These are phyloP conservation scores for Vachellia collinsii DNA, from an alignment of 306 rosid species.

Conservation along the genomic window DNA sequence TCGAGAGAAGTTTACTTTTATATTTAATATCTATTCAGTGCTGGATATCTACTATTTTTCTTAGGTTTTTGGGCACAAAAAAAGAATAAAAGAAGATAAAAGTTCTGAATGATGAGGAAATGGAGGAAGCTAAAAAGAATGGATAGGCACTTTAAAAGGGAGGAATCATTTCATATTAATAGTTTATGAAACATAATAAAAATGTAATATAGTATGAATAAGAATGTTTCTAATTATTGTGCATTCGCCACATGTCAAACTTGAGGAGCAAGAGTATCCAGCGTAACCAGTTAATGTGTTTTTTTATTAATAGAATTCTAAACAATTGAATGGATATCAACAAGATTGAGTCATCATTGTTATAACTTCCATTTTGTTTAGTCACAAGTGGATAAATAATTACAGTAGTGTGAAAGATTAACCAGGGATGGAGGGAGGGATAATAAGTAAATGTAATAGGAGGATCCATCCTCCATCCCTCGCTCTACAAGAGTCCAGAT, in stretches of 20 bases:
- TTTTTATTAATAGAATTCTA: not conserved
- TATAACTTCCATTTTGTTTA: not conserved
- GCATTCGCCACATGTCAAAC: not conserved
- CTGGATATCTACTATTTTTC: not conserved
- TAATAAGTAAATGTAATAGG: not conserved
- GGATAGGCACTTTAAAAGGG: not conserved
- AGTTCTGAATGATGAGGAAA: not conserved
- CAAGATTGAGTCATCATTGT: not conserved
- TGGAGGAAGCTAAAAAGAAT: not conserved
- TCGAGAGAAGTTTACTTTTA: no score
- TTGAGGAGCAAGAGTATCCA: not conserved
- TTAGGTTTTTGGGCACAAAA: not conserved
- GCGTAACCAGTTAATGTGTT: not conserved
- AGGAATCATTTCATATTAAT: not conserved
- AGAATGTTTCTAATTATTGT: not conserved
- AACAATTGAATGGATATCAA: not conserved
- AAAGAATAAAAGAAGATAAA: not conserved
- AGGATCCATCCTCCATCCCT: conserved; percentile 4
- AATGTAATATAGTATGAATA: not conserved
- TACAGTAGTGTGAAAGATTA: not conserved
- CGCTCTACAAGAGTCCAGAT: not conserved
- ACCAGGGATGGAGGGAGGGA: not conserved
- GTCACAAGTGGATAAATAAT: not conserved
- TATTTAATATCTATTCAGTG: no score
- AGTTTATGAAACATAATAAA: not conserved